Base-by-base conservation (phyloP, 768 basidiomycete species). In the Kwoniella pini region DNA sequence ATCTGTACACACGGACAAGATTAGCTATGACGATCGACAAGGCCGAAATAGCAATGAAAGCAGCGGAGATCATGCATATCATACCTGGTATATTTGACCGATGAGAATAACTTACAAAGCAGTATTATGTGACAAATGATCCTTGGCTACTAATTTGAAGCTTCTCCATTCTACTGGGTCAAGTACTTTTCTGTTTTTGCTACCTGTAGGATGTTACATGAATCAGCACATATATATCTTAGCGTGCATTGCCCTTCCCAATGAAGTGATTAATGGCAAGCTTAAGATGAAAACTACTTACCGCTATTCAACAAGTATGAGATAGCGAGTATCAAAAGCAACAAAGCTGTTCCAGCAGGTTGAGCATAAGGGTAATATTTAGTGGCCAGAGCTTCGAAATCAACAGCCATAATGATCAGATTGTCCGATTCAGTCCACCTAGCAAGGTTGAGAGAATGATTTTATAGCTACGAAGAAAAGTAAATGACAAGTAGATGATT, bases 41-140 rank as follows among this genome's bases (percentile, higher is more conserved):
- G n/a, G n/a, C n/a, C n/a, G n/a, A n/a, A n/a, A n/a, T n/a, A n/a
- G n/a, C n/a, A n/a, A n/a, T n/a, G n/a, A n/a, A n/a, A n/a, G n/a
- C n/a, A n/a, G n/a, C n/a, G n/a, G n/a, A n/a, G n/a, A n/a, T n/a
- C n/a, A n/a, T n/a, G n/a, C n/a, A n/a, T n/a, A n/a, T n/a, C n/a
- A n/a, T n/a, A n/a, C n/a, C n/a, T n/a, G n/a, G n/a, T n/a, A n/a
- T n/a, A n/a, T n/a, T n/a, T n/a, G n/a, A n/a, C n/a, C n/a, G n/a
- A n/a, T n/a, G n/a, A n/a, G n/a, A 57, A 11, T 28, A 28, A 54
- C 87, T 60, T 65, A 97, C 91, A 92, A 83, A 72, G 96, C 95
- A 38, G 96, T 99, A 81, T 99, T 99, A 65, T 89, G 90, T 7
- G 94, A 97, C 55, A 98, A 83, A 69, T 85, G 81, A 46, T 85